Base-by-base conservation (phyloP, 148 eudicot species). In the Gaultheria prostrata region DNA sequence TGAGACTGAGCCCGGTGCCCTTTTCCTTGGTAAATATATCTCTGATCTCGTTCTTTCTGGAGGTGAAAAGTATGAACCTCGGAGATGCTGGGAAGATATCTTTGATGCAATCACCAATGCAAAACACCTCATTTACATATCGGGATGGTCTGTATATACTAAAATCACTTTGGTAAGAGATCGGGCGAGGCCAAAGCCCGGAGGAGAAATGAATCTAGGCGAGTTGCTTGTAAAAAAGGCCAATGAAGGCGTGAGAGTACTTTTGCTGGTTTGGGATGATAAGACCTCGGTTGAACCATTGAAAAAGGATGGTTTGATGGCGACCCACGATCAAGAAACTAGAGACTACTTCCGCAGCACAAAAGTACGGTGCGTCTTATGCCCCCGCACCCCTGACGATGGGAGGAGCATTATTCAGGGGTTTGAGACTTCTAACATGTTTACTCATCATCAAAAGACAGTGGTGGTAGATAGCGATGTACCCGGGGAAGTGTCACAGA, bases 181-280 rank as follows among this genome's bases (percentile, higher is more conserved):
- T 79, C 56, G 20, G 1, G 70, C 73, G 63, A 82, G 88, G 86
- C 76, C 72, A 7, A 86, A 80, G 77, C 77, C 80, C 0, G 87
- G 82, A 15, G 90, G 89, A 28, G 86, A 89, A 43, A 54, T 82
- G 79, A 86, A 87, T 2, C 73, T 89, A 0, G 90, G 90, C 0
- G 86, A 89, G 28, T 72, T 89, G 9, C 90, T 89, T 13, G 85
- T 82, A 77, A 84, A 84, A 28, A 86, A 85, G 84, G 90, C 90
- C 6, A 39, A 72, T 28, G 90, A 85, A 71, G 89, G 90, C 15
- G 87, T 89, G 18, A 85, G 84, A 70, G 88, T 89, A 20, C 75
- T 89, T 17, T 82, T 89, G 84, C 86, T 89, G 32, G 87, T 89
- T 30, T 89, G 90, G 90, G 88, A 89, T 35, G 90, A 89, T 30